phyloP scores from a whole-genome alignment of 352 stramenopile genomes.

The Pythium chondricola region DNA sequence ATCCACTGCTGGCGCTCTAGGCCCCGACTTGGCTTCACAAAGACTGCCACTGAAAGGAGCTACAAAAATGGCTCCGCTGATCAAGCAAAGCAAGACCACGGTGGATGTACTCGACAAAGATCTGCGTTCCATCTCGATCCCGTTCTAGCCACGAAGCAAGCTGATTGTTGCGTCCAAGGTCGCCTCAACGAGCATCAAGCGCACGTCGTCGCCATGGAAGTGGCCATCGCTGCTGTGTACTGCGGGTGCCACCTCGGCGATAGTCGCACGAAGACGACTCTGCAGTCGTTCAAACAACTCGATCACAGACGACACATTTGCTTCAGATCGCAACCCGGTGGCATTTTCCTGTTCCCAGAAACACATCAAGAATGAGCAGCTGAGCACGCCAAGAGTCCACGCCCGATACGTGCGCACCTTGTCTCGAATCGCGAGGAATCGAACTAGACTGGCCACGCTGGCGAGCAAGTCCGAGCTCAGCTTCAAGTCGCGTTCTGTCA shows the following conservation, averaged over 20 bases:
- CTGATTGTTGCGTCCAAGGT: constrained; percentile 7
- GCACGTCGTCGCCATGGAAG: constrained; percentile 6
- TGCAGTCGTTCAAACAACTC: constrained; percentile 4
- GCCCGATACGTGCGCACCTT: no score
- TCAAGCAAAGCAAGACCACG: constrained; percentile 2
- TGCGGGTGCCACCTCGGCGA: background rate
- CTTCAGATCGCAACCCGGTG: background rate
- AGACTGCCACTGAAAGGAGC: background rate
- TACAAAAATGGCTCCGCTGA: constrained; percentile 4
- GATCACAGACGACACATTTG: background rate
- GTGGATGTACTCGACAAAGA: constrained; percentile 2
- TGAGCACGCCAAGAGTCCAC: background rate
- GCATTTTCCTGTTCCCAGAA: constrained; percentile 7
- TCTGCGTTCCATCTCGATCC: constrained; percentile 12
- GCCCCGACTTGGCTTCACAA: no score
- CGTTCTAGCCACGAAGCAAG: constrained; percentile 10
- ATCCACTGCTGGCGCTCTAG: no score
- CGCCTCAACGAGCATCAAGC: constrained; percentile 13
- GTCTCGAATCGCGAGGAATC: constrained; percentile 61
- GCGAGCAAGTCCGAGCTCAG: constrained; percentile 55
- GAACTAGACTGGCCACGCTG: constrained; percentile 56
- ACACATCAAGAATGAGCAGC: background rate
- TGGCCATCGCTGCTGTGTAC: background rate
- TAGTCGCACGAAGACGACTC: constrained; percentile 14
- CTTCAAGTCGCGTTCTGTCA: constrained; percentile 53